Evolutionary conservation across 1,139 yeast species (phyloP).

Genomic region (Kodamaea anthophila): DNA sequence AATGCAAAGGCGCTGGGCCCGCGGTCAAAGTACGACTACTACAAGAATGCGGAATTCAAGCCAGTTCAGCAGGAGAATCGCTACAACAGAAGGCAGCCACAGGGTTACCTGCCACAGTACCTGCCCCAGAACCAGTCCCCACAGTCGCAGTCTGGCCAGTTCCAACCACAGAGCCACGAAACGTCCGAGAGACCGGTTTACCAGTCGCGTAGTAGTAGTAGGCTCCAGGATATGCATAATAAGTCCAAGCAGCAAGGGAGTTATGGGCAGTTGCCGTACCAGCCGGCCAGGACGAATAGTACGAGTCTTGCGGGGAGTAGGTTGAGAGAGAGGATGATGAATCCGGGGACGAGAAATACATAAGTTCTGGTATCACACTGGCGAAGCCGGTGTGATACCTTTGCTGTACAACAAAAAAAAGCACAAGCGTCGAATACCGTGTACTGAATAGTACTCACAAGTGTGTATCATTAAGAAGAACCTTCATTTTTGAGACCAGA

Average conservation of each 20-base stretch:
- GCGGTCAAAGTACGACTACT: slow-evolving; percentile 7
- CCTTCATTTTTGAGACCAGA: too few relatives aligned
- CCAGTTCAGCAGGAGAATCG: slow-evolving; percentile 24
- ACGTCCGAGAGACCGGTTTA: slow-evolving; percentile 14
- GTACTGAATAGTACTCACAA: too few relatives aligned
- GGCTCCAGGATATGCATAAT: slow-evolving; percentile 39
- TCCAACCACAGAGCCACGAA: slow-evolving; percentile 8
- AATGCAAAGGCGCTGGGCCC: slow-evolving; percentile 8
- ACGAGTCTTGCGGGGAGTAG: slow-evolving; percentile 24
- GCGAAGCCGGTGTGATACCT: too few relatives aligned
- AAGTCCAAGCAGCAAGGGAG: slow-evolving; percentile 41
- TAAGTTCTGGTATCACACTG: too few relatives aligned
- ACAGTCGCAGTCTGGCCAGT: slow-evolving; percentile 1
- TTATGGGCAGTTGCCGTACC: slow-evolving; percentile 13
- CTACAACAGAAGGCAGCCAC: too few relatives aligned
- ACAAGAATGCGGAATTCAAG: slow-evolving; percentile 15
- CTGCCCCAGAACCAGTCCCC: slow-evolving; percentile 5
- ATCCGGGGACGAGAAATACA: neutral
- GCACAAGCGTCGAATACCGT: too few relatives aligned
- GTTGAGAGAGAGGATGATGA: slow-evolving; percentile 33
- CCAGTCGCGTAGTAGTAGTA: slow-evolving; percentile 31
- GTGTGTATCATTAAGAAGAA: too few relatives aligned
- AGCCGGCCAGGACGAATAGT: slow-evolving; percentile 22
- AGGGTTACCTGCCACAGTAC: slow-evolving; percentile 16
- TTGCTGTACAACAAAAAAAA: too few relatives aligned